Conservation (phyloP, 139 green algal species). For the Micractinium conductrix region DNA sequence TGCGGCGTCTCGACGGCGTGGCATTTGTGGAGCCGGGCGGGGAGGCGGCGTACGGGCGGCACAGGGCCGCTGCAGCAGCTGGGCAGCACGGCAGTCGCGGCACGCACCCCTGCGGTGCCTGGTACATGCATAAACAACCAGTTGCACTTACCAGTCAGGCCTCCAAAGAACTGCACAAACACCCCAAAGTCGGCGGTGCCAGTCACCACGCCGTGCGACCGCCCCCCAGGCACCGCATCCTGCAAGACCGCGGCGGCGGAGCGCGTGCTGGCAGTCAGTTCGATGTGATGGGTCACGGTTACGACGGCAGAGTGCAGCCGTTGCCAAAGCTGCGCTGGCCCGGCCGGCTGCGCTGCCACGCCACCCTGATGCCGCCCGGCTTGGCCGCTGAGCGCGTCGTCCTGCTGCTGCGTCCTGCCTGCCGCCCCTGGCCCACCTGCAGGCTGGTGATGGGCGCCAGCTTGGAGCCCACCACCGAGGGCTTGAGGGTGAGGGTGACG, state of each 20-base stretch:
- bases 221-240: constrained; percentile 68
- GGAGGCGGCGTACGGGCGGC: no score
- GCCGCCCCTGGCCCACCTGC: constrained; percentile 33
- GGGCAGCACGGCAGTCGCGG: neutral
- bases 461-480: constrained; percentile 78
- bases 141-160: constrained; percentile 59
- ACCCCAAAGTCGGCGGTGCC: constrained; percentile 83
- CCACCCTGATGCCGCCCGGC: no score
- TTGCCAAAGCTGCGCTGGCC: no score
- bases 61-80: no score
- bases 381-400: no score
- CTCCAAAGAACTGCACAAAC: constrained; percentile 90
- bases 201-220: constrained; percentile 85
- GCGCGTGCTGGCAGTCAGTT: no score
- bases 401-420: no score
- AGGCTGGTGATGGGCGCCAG: constrained; percentile 62
- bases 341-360: no score
- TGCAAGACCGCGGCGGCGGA: neutral
- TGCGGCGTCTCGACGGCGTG: no score
- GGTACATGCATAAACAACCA: neutral
- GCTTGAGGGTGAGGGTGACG: constrained; percentile 86
- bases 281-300: no score
- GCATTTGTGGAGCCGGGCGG: no score
- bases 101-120: neutral
- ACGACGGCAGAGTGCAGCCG: no score